These are phyloP conservation scores for Penicillium sp. DNA, from an alignment of 2,329 filamentous ascomycete species.

Conservation along the genomic window DNA sequence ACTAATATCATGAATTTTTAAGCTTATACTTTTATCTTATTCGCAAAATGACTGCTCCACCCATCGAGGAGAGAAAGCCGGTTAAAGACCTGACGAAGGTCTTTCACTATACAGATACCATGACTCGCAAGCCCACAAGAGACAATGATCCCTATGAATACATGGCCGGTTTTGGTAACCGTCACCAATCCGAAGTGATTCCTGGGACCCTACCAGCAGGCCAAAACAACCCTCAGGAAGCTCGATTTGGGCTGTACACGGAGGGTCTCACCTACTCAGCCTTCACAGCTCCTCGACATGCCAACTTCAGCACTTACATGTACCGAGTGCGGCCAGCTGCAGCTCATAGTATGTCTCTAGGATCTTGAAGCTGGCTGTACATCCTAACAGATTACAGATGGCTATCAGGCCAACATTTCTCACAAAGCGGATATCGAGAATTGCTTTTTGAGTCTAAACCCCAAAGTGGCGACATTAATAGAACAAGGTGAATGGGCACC, in stretches of 20 bases:
- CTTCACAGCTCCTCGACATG: background rate
- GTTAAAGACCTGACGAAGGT: constrained; percentile 29
- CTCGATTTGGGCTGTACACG: constrained; percentile 32
- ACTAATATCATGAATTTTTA: background rate
- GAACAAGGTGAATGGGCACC: constrained; percentile 58
- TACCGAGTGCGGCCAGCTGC: background rate
- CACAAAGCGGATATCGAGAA: background rate
- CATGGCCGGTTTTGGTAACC: constrained; percentile 30
- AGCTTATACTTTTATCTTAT: background rate
- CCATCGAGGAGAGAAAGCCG: constrained; percentile 19
- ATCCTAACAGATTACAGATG: background rate
- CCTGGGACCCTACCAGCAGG: constrained; percentile 31
- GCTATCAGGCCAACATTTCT: background rate
- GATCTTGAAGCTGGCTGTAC: background rate
- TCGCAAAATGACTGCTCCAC: constrained; percentile 26
- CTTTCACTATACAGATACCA: constrained; percentile 33
- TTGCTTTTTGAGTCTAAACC: background rate
- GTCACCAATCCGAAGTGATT: constrained; percentile 34
- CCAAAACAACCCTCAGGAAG: constrained; percentile 34
- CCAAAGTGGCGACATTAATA: constrained; percentile 35
- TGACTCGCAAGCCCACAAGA: constrained; percentile 28
- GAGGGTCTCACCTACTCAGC: constrained; percentile 8
- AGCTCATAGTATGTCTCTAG: background rate
- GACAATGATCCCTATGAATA: constrained; percentile 34
- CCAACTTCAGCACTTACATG: background rate